Percentiles rank a stretch among this genome's conserved stretches.
Evolutionary conservation across 1,284 basidiomycete genomes (phyloP).

Genomic region (Wallemia hederae): DNA sequence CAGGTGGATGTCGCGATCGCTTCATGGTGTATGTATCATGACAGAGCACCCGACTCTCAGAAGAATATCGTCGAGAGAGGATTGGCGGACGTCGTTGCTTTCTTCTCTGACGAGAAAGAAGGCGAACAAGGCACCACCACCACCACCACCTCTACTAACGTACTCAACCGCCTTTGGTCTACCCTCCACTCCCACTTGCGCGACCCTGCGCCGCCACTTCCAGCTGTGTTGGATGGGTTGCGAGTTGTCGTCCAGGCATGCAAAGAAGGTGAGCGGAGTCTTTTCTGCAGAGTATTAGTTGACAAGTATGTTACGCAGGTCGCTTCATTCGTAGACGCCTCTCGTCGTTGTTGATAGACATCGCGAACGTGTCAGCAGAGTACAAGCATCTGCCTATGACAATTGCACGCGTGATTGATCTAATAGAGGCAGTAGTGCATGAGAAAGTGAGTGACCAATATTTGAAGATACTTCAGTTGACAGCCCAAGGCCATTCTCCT

Average conservation of each 20-base stretch:
- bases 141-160: no score
- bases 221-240: neutral
- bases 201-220: neutral
- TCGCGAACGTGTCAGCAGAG: neutral
- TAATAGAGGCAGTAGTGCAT: neutral
- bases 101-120: neutral
- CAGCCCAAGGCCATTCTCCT: neutral
- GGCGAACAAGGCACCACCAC: no score
- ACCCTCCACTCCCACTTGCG: neutral
- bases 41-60: neutral
- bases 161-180: neutral
- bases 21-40: neutral
- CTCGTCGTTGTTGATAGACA: neutral
- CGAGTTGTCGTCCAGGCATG: neutral
- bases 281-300: neutral
- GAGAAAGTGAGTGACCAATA: neutral
- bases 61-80: neutral
- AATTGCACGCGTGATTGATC: neutral
- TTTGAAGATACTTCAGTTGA: neutral
- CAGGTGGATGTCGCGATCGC: neutral
- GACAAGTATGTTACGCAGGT: neutral
- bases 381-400: neutral
- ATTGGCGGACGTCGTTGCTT: neutral
- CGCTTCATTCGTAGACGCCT: neutral
- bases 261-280: neutral